Base-by-base conservation (phyloP, 441 rosid species). In the Geranium incanum region DNA sequence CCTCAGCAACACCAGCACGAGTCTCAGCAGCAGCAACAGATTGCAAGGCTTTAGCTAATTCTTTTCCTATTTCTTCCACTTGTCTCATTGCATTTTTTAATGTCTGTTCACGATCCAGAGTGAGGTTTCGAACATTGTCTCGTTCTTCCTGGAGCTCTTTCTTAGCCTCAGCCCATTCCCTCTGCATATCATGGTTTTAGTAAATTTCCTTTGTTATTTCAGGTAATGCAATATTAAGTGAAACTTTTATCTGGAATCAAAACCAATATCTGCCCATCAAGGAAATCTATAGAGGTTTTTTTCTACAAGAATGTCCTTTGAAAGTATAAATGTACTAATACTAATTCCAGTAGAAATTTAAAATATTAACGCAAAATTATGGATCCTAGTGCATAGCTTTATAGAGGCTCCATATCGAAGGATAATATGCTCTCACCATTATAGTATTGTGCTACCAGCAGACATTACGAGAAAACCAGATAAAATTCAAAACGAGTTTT, bases 141-240 rank as follows among this genome's bases (percentile, higher is more conserved):
- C 88, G 84, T 82, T 87, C 98, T 80, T 86, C 93, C 81, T 91
- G 95, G 78, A 92, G 79, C 76, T 95, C 95, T 70, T 79, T 86
- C 86, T 89, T 95, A 64, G 93, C 96, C 80, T 91, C 94, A 71
- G 91, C 95, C 99, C 98, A 92, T 83, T 95, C 99, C 79, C 86
- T 88, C 99, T 95, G 76, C 71, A 76, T 68, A 68, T 13, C 12
- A 12, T 59, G 19, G 11, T 15, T 7, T 59, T 12, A 18, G 21
- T 59, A 59, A 57, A 16, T 3, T 18, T 23, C 9, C 63, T 18
- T 59, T 7, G 65, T 19, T 59, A 8, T 33, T 59, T 18, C 28
- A 57, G 28, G 11, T 18, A 59, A 19, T 11, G 55, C 55, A 59
- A 59, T 19, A 59, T 59, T 8, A 59, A 59, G 65, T 59, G 36